phyloP scores from a whole-genome alignment of 768 basidiomycete species.

The Hirschioporus abietinus region DNA sequence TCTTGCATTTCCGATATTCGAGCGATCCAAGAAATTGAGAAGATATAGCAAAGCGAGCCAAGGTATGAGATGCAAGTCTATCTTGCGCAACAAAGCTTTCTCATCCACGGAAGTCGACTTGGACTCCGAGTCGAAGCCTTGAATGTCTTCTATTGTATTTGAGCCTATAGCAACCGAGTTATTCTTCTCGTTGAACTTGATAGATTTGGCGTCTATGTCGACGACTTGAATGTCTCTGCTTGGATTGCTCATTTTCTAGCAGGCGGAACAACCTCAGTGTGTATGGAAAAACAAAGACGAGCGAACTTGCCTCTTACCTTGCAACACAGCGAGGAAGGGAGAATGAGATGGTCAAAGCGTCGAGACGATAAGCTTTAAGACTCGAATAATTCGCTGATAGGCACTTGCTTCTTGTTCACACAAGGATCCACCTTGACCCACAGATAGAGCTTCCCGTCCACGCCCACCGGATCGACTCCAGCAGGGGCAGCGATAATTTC shows the following conservation, averaged over 20 bases:
- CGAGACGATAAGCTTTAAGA: neutral
- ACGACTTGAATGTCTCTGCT: neutral
- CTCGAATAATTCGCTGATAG: no score
- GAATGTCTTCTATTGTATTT: neutral
- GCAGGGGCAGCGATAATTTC: no score
- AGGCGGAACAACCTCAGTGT: neutral
- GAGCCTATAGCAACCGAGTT: neutral
- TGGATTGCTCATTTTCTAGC: neutral
- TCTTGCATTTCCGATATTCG: conserved; percentile 69
- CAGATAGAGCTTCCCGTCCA: no score
- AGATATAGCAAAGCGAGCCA: conserved; percentile 73
- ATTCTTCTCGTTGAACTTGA: neutral
- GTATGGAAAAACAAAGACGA: neutral
- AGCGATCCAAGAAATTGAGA: conserved; percentile 61
- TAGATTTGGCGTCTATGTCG: neutral
- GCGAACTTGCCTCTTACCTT: neutral
- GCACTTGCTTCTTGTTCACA: neutral
- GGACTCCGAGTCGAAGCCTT: neutral
- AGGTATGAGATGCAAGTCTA: conserved; percentile 66
- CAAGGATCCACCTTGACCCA: neutral
- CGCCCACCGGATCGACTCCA: no score
- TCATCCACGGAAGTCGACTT: conserved; percentile 37
- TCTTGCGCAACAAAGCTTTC: conserved; percentile 46
- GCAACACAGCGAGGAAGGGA: neutral
- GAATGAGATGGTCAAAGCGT: neutral